Evolutionary conservation across 805 yeast genomes (phyloP).

Genomic region (Wickerhamomyces ciferrii): DNA sequence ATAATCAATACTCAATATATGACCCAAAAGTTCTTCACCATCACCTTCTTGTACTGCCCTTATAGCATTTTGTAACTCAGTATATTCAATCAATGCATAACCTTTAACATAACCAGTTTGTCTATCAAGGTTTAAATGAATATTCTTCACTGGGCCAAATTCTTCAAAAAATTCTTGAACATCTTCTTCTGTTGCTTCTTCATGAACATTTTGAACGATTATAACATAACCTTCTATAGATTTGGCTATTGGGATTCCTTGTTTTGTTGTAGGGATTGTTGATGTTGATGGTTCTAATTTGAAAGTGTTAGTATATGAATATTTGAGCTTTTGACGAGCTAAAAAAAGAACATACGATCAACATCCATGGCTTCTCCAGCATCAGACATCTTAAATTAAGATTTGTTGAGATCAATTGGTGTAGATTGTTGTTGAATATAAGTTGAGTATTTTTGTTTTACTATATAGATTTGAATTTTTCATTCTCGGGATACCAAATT

Average conservation of each 20-base stretch:
- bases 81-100: constrained; percentile 36
- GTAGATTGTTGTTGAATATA: no score
- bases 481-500: no score
- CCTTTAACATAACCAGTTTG: constrained; percentile 33
- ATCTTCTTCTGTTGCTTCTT: constrained; percentile 41
- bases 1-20: constrained; percentile 26
- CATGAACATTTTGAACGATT: constrained; percentile 34
- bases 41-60: constrained; percentile 25
- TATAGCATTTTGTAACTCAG: constrained; percentile 25
- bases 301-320: neutral
- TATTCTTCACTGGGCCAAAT: constrained; percentile 29
- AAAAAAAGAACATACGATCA: neutral
- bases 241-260: constrained; percentile 7
- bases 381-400: no score
- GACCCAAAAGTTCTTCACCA: constrained; percentile 29
- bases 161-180: constrained; percentile 35
- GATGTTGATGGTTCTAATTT: neutral
- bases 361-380: neutral
- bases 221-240: constrained; percentile 36
- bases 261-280: constrained; percentile 4
- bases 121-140: constrained; percentile 37
- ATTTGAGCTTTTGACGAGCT: no score
- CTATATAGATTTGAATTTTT: no score
- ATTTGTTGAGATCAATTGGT: no score
- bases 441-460: no score